Base-by-base conservation (phyloP, 768 basidiomycete species). In the Crucibulum laeve region DNA sequence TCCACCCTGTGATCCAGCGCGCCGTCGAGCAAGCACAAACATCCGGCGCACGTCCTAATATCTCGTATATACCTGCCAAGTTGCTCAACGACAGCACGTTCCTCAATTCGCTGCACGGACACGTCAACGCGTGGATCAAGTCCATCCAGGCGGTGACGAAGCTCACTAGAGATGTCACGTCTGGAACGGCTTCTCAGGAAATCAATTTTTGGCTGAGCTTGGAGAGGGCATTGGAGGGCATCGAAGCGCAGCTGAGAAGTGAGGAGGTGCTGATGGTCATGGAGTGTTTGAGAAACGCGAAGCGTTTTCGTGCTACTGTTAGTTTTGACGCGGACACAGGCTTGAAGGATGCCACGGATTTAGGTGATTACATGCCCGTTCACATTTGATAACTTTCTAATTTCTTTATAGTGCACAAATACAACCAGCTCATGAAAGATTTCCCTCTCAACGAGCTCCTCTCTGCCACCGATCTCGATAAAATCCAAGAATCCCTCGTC, bases 161-260 rank as follows among this genome's bases (percentile, higher is more conserved):
- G 60, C 79, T 99, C n/a, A 84, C 81, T 2, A 74, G 96, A 18
- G 95, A 98, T 55, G 95, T 98, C 24, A 74, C 84, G 0, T 90
- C 89, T 4, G 95, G 95, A 2, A 98, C 95, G 0, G 95, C 96
- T 2, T 94, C 91, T 0, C 96, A 99, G 58, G 96, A 98, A 62
- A 93, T 99, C 71, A 98, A 98, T 63, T 98, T 99, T 57, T 98
- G 96, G 96, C 71, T 98, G 18, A 89, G 86, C 60, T 75, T 99
- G 62, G 96, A 99, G 61, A 74, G 89, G 34, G 93, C 93, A 4
- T 63, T 99, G 50, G 96, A 98, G 56, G 87, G 80, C 0, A 98
- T 98, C 56, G 94, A 97, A 57, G 70, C 81, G 0, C 96, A 99
- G 57, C 71, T 99, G 47, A 75, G 85, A 50, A 91, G 89, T 48